A percentile compares a stretch with the other conserved stretches of the same genome.
Evolutionary conservation across 805 yeast genomes (phyloP).

Genomic region (Zygotorulaspora sp.): DNA sequence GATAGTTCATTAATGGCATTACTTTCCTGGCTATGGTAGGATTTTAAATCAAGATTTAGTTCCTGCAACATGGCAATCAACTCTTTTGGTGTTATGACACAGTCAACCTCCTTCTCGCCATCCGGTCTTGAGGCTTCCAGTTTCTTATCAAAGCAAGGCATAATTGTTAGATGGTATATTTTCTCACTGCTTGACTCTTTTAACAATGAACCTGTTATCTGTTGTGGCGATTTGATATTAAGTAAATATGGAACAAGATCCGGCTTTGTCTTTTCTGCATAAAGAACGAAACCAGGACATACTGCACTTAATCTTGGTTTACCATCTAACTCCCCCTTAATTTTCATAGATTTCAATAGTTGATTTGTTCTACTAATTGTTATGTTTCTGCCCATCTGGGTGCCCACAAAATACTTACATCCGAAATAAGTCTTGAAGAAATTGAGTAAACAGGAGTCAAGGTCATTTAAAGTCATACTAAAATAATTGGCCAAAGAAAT

Average conservation of each 20-base stretch:
- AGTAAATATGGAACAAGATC: slow-evolving; percentile 67
- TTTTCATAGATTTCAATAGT: slow-evolving; percentile 28
- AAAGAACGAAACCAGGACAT: slow-evolving; percentile 96
- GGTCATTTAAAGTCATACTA: slow-evolving; percentile 45
- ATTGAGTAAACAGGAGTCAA: slow-evolving; percentile 58
- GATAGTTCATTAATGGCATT: slow-evolving; percentile 14
- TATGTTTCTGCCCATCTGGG: slow-evolving; percentile 72
- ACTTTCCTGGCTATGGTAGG: slow-evolving; percentile 8
- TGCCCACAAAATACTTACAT: slow-evolving; percentile 73
- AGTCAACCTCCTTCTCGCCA: slow-evolving; percentile 70
- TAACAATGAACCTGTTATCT: slow-evolving; percentile 76
- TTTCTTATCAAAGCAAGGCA: slow-evolving; percentile 98
- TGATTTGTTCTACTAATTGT: slow-evolving; percentile 51
- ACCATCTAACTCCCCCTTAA: slow-evolving; percentile 7
- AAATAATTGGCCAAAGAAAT: slow-evolving; percentile 73
- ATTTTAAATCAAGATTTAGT: slow-evolving; percentile 39
- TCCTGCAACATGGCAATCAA: slow-evolving; percentile 66
- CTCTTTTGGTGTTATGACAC: slow-evolving; percentile 91
- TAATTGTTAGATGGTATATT: slow-evolving; percentile 76
- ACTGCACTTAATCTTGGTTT: slow-evolving; percentile 62
- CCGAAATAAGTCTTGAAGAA: slow-evolving; percentile 55
- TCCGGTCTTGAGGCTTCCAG: slow-evolving; percentile 90
- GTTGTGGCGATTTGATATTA: slow-evolving; percentile 84
- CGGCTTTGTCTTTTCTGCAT: slow-evolving; percentile 94
- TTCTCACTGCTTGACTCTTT: slow-evolving; percentile 48